phyloP scores from a whole-genome alignment of 2,329 filamentous ascomycete species.

The Aschersonia sp. region DNA sequence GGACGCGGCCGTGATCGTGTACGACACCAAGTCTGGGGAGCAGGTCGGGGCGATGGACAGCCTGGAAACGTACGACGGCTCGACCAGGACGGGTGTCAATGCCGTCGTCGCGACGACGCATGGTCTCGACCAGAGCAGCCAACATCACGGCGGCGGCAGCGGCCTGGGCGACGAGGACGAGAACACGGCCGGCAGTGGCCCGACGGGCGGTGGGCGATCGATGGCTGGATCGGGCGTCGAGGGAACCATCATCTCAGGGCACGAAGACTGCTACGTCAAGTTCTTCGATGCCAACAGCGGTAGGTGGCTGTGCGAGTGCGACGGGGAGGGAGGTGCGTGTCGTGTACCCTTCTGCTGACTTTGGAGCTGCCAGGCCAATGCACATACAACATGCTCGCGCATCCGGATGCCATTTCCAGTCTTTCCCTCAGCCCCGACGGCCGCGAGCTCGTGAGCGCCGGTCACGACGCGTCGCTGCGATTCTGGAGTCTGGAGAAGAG shows the following conservation, averaged over 20 bases:
- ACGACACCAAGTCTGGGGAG: constrained; percentile 83
- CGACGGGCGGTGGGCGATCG: constrained; percentile 49
- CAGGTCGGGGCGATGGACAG: constrained; percentile 89
- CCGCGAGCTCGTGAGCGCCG: constrained; percentile 84
- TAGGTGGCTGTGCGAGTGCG: constrained; percentile 34
- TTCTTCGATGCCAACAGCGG: constrained; percentile 99
- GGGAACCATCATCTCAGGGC: constrained; percentile 87
- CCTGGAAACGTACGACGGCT: constrained; percentile 83
- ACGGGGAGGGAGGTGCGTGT: too few relatives aligned
- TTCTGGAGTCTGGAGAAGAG: constrained; percentile 98
- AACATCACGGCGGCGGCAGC: constrained; percentile 37
- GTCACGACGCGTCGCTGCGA: constrained; percentile 85
- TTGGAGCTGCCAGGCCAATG: constrained; percentile 63
- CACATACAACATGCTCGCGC: constrained; percentile 96
- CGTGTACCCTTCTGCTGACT: too few relatives aligned
- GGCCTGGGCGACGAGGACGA: constrained; percentile 58
- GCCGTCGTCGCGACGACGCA: constrained; percentile 77
- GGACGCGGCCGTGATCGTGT: constrained; percentile 80
- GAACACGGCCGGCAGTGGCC: constrained; percentile 55
- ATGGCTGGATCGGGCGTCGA: constrained; percentile 68
- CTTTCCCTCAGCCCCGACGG: constrained; percentile 87
- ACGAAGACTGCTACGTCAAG: constrained; percentile 89
- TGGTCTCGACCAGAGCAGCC: constrained; percentile 54
- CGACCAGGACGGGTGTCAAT: constrained; percentile 67
- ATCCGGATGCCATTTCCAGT: constrained; percentile 83